A percentile compares a stretch with the other conserved stretches of the same genome.
Conservation (phyloP, 257 asterid genomes). For the Sherardia arvensis region DNA sequence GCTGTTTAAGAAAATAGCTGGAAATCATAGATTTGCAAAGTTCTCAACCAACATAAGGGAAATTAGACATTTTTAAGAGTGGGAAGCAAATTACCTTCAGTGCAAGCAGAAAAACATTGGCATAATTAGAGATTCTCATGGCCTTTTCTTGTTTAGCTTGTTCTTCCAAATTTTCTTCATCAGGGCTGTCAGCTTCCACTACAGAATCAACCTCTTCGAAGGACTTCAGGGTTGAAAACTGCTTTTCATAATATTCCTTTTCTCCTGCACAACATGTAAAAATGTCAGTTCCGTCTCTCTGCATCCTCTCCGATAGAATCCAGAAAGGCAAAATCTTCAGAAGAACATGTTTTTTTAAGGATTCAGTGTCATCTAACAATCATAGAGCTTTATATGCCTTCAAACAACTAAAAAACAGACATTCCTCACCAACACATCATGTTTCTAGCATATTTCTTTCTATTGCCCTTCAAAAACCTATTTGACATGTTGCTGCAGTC, state of each 20-base stretch:
- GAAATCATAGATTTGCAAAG: background rate
- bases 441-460: background rate
- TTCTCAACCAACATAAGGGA: background rate
- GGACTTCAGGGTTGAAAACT: conserved; percentile 64
- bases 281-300: background rate
- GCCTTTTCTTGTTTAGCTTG: conserved; percentile 70
- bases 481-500: background rate
- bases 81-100: conserved; percentile 50
- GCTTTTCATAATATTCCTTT: conserved; percentile 68
- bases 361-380: background rate
- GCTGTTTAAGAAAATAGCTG: too few relatives aligned
- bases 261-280: conserved; percentile 46
- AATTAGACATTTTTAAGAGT: background rate
- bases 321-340: background rate
- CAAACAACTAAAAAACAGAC: background rate
- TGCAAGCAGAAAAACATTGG: conserved; percentile 57
- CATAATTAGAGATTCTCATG: conserved; percentile 76
- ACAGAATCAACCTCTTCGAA: conserved; percentile 63
- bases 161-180: conserved; percentile 56
- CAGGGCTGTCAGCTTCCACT: conserved; percentile 34
- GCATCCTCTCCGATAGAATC: background rate
- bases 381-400: background rate
- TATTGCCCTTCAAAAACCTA: background rate
- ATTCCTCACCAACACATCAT: background rate
- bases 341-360: background rate